Base-by-base conservation (phyloP, 768 basidiomycete genomes). In the Daedaleopsis sinensis region DNA sequence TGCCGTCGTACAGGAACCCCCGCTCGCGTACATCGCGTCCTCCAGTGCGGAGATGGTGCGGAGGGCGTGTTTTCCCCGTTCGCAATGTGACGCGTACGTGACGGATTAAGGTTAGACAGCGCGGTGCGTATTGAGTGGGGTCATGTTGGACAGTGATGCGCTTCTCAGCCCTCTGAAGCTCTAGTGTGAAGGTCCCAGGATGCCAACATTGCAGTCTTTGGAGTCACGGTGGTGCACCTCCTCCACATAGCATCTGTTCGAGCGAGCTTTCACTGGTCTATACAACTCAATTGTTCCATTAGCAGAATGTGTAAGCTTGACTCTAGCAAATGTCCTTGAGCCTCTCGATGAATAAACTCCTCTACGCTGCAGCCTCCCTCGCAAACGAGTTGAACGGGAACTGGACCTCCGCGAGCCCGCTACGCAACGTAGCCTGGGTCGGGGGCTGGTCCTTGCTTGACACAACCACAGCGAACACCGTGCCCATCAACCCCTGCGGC, bases 381-480 rank as follows among this genome's bases (percentile, higher is more conserved):
- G 27, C 39, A 11, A 18, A 42, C 39, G 39, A 42, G 10, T 42
- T 42, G 39, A 42, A 42, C 39, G 39, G 39, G 39, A 42, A 42
- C 39, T 42, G 39, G 13, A 42, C 39, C 39, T 13, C 39, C 3
- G 39, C 39, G 11, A 42, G 18, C 39, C 39, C 46, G 12, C 46
- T 47, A 5, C n/a, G 46, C 46, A 80, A 83, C 59, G 73, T 82
- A 35, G 77, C 76, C 58, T 63, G 53, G 13, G 36, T 52, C 48
- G 79, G 73, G 13, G 39, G 39, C 39, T 13, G 13, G 18, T 42
- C 39, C 65, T 72, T 74, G 64, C 66, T 77, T 55, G 76, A 80
- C 48, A 86, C 74, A 57, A 84, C 69, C 32, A 39, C 59, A 9
- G 81, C 79, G 71, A 83, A 89, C 11, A 82, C 80, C 5, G 79